Base-by-base conservation (phyloP, 164 flowering plant species). In the Magnolia changhungtana region DNA sequence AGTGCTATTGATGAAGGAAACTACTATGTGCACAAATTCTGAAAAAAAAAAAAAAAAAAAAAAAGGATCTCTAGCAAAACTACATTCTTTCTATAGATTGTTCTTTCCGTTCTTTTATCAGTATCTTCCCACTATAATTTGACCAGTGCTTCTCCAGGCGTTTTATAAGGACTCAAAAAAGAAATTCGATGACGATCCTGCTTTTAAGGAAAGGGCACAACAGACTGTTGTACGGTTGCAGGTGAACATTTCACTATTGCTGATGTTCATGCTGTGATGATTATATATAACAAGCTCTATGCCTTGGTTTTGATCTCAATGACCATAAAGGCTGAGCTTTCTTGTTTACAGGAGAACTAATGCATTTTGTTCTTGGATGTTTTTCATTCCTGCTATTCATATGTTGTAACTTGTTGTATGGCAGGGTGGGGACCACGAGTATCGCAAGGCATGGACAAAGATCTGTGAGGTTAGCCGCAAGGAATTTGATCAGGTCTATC, bases 391-490 rank as follows among this genome's bases (percentile, higher is more conserved):
- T 20, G 10, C 10, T 8, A 10, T 64, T 74, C 37, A 11, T 69
- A n/a, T 72, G 10, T 74, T 74, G 3, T 23, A 21, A 67, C 37
- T 71, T 72, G 21, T 65, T 49, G 37, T 31, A 29, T 58, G 45
- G 8, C 82, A 96, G 99, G 87, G 94, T 78, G 98, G 98, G 72
- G 92, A 88, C 11, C 80, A 83, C 59, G 89, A 78, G 76, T 94
- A 90, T 79, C 87, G 91, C 18, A 82, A 78, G 74, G 97, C 98
- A 77, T 96, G 99, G 99, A 69, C 83, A 51, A 82, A 90, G 71
- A 94, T 96, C 23, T 96, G 99, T 87, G 98, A 94, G 55, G 91
- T 92, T 73, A 96, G 99, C 82, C 90, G 99, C 14, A 84, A 50
- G 75, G 98, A 91, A 78, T 96, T 87, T 85, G 74, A 88, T 64